Evolutionary conservation across 1,284 basidiomycete genomes (phyloP).

Genomic region (Boletellus deceptivus): DNA sequence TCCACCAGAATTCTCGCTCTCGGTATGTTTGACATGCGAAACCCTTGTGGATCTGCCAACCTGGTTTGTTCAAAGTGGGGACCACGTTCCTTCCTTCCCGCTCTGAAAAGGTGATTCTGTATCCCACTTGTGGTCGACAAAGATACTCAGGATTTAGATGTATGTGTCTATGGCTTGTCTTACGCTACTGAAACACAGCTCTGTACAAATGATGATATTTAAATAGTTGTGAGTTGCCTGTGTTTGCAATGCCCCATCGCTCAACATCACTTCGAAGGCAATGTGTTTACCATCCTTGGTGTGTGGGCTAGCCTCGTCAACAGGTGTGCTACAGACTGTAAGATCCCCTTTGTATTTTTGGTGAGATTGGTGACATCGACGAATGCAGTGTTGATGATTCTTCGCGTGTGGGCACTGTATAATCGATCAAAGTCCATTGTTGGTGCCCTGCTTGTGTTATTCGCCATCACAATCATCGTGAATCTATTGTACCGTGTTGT

Average conservation of each 20-base stretch:
- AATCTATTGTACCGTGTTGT: neutral
- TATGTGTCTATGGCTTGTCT: neutral
- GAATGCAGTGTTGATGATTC: neutral
- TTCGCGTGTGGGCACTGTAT: conserved; percentile 1
- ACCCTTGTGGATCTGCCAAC: neutral
- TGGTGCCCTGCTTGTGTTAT: neutral
- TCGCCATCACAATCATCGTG: neutral
- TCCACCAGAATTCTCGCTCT: neutral
- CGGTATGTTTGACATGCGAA: neutral
- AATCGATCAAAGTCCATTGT: neutral
- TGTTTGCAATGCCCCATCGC: neutral
- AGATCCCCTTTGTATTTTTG: neutral
- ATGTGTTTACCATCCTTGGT: neutral
- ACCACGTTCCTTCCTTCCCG: neutral
- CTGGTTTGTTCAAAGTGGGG: neutral
- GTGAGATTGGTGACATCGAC: too few species aligned
- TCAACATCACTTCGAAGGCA: neutral
- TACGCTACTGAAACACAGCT: neutral
- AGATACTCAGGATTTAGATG: neutral
- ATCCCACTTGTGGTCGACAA: neutral
- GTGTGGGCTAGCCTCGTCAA: neutral
- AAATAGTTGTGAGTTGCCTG: neutral
- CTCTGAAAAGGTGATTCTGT: neutral
- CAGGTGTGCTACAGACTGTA: neutral
- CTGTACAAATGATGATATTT: neutral